Conservation (phyloP, 2,329 filamentous ascomycete species). For the Xylaria sp. region DNA sequence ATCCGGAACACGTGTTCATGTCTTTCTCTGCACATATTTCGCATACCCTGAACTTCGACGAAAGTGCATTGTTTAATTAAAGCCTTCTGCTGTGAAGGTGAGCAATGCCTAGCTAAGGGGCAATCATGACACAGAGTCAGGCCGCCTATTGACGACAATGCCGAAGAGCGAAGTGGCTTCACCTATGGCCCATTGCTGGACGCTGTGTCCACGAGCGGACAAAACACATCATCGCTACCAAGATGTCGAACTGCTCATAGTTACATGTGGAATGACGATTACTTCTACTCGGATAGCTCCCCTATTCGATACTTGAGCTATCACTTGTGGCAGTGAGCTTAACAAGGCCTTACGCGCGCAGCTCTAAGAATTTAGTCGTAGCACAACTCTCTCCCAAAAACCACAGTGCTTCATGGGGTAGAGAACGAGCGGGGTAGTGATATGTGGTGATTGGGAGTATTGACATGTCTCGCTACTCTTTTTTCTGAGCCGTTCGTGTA, state of each 20-base stretch:
- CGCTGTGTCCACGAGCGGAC: background rate
- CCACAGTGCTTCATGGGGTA: background rate
- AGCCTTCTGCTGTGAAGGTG: background rate
- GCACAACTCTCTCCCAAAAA: background rate
- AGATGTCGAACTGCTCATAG: background rate
- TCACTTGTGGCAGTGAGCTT: background rate
- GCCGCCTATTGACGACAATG: background rate
- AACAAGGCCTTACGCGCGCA: background rate
- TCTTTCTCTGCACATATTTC: background rate
- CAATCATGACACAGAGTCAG: background rate
- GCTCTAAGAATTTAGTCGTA: background rate
- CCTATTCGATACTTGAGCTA: background rate
- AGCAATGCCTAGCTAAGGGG: background rate
- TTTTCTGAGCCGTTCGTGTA: background rate
- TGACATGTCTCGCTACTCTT: background rate
- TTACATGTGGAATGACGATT: background rate
- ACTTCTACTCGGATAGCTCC: background rate
- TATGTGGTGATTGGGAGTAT: background rate
- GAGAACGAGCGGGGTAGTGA: background rate
- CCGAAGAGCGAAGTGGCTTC: background rate
- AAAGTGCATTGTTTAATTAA: background rate
- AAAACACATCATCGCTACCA: background rate
- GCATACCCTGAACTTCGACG: background rate
- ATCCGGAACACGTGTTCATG: slow-evolving; percentile 7
- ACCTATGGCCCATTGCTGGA: background rate